Evolutionary conservation across 2,329 filamentous ascomycete genomes (phyloP).

Genomic region (Aotearoamyces nothofagi): DNA sequence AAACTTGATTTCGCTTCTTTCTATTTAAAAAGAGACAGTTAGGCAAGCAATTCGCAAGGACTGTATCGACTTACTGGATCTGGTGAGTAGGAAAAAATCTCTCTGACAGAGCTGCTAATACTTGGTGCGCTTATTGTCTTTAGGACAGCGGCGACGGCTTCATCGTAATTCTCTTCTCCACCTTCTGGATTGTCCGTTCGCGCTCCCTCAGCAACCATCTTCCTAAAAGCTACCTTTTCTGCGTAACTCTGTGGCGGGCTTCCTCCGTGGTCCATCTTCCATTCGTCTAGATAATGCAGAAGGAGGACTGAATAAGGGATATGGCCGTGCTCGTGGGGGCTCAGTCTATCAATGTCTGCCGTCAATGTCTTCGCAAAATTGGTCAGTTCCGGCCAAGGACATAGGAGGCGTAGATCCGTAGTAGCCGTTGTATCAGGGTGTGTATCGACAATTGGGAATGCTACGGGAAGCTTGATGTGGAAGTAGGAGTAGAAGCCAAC

Average conservation of each 20-base stretch:
- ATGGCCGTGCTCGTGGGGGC: slow-evolving; percentile 76
- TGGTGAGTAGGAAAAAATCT: slow-evolving; percentile 59
- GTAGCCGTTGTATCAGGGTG: slow-evolving; percentile 80
- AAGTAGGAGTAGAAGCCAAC: slow-evolving; percentile 87
- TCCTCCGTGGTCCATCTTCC: slow-evolving; percentile 59
- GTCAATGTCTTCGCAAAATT: slow-evolving; percentile 54
- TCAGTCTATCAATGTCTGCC: slow-evolving; percentile 50
- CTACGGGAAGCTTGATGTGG: slow-evolving; percentile 59
- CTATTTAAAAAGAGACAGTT: slow-evolving; percentile 6
- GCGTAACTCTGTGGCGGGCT: slow-evolving; percentile 58
- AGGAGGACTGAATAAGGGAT: slow-evolving; percentile 76
- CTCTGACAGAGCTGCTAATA: slow-evolving; percentile 52
- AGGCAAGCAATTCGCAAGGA: slow-evolving; percentile 19
- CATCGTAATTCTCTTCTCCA: slow-evolving; percentile 93
- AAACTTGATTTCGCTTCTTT: slow-evolving; percentile 48
- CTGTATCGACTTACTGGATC: slow-evolving; percentile 35
- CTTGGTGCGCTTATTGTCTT: slow-evolving; percentile 64
- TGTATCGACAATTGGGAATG: slow-evolving; percentile 87
- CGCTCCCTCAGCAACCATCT: slow-evolving; percentile 49
- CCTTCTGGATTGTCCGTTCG: slow-evolving; percentile 66
- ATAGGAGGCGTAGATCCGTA: slow-evolving; percentile 69
- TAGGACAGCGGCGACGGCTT: slow-evolving; percentile 74
- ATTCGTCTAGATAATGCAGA: slow-evolving; percentile 66
- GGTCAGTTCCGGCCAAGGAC: slow-evolving; percentile 71
- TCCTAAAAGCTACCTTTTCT: slow-evolving; percentile 74